Base-by-base conservation (phyloP, 2,329 filamentous ascomycete genomes). In the Diplodia seriata region DNA sequence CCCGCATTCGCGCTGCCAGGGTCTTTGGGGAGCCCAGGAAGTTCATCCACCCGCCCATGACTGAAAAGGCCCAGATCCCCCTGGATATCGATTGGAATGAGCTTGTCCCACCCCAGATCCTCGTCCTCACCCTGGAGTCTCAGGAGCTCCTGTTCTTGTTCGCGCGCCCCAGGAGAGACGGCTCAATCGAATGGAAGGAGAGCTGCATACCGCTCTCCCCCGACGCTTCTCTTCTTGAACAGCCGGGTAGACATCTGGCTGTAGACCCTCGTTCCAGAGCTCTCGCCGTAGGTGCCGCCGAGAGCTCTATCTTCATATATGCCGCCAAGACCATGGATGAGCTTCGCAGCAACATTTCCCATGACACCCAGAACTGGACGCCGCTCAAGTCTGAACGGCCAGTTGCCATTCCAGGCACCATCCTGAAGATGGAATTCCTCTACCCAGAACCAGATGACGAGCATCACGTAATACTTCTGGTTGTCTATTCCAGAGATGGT, bases 391-490 rank as follows among this genome's bases (percentile, higher is more conserved):
- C 83, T 70, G 85, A 87, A 78, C 73, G 79, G 49, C 72, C 74
- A 2, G 69, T 80, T 33, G 67, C 74, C 11, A 82, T 93, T 8
- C 85, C 89, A 8, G 93, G 92, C 0, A 84, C 89, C n/a, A 92
- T 98, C 67, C 84, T 94, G 73, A 91, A 92, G 72, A 89, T 97
- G 84, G 91, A 93, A 26, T 99, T 98, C 71, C 83, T 99, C 2
- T 88, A 91, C 69, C 91, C 93, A 8, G 84, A 85, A 11, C 79
- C 85, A 0, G 85, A 87, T 65, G 89, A 94, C 69, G 84, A 87
- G 11, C 83, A 89, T 66, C 89, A 89, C 72, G 86, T 96, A 53
- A 89, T 96, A n/a, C 83, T 98, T 3, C 81, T 97, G 12, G 80
- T 97, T 26, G 77, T 90, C 23, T 77, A 87, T 23, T 74, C 77